Percentiles rank a stretch among this genome's conserved stretches.
Evolutionary conservation across 257 asterid species (phyloP).

Genomic region (Solanum acaule): DNA sequence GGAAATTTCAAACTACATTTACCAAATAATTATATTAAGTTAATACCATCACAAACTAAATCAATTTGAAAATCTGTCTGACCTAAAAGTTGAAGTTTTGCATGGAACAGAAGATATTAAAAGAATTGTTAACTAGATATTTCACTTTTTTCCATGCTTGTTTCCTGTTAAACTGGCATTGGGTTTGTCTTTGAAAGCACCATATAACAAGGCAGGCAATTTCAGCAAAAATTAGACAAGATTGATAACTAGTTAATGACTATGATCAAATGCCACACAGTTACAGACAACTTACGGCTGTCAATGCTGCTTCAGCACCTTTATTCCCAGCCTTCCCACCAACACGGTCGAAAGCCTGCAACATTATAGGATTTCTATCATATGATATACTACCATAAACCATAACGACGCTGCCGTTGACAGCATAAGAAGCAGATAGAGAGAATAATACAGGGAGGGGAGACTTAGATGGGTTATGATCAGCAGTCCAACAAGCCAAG

Average conservation of each 20-base stretch:
- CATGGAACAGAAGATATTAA: neutral
- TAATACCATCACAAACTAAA: neutral
- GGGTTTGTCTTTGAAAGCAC: neutral
- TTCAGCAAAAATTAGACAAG: neutral
- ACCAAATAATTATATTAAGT: neutral
- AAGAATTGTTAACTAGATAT: neutral
- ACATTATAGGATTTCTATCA: neutral
- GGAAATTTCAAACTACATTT: neutral
- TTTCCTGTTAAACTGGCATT: neutral
- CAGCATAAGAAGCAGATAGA: neutral
- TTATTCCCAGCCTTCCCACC: slow-evolving; percentile 94
- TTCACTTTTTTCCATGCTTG: neutral
- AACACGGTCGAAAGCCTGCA: slow-evolving; percentile 85
- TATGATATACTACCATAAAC: neutral
- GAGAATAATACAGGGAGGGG: neutral
- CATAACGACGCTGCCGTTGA: neutral
- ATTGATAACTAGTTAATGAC: neutral
- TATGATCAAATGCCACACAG: neutral
- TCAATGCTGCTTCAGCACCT: slow-evolving; percentile 88
- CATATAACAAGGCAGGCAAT: neutral
- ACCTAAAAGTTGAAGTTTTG: neutral
- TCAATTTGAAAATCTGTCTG: neutral
- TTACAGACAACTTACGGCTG: slow-evolving; percentile 58
- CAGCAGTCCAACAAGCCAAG: neutral
- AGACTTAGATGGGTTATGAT: neutral